These are phyloP conservation scores for Sphagnum fallax DNA, from an alignment of 228 moss, liverwort and hornwort species.

Conservation along the genomic window DNA sequence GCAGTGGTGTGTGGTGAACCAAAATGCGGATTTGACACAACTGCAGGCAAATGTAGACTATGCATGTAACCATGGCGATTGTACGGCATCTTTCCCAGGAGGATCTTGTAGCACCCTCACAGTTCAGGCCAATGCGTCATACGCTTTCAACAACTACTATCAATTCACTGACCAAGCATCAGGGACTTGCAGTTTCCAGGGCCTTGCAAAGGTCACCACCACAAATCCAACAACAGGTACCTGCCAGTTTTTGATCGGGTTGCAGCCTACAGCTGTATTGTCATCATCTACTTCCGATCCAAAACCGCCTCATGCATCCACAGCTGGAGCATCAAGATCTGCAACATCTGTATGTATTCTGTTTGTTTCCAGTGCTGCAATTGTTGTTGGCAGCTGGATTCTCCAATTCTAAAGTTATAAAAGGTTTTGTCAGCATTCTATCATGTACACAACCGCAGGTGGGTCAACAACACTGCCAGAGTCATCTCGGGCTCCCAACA, in stretches of 20 bases:
- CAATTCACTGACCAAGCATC: conserved; percentile 54
- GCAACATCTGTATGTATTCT: background rate
- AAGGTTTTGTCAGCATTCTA: no score
- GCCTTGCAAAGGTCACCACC: conserved; percentile 31
- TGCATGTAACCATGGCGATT: conserved; percentile 67
- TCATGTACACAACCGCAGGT: no score
- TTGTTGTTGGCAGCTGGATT: conserved; percentile 8
- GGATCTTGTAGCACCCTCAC: conserved; percentile 38
- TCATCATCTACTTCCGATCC: background rate
- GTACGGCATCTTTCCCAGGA: conserved; percentile 47
- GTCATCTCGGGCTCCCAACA: background rate
- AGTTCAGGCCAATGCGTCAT: conserved; percentile 39
- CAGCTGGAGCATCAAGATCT: background rate
- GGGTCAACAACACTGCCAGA: no score
- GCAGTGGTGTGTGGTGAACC: conserved; percentile 55
- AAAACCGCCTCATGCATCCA: no score
- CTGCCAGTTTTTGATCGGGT: conserved; percentile 58
- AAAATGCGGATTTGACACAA: conserved; percentile 15
- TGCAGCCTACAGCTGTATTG: conserved; percentile 10
- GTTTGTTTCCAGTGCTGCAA: background rate
- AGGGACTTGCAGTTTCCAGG: conserved; percentile 66
- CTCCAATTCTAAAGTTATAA: conserved; percentile 2
- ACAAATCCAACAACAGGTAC: conserved; percentile 39
- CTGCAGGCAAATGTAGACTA: conserved; percentile 38
- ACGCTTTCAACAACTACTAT: conserved; percentile 74